Base-by-base conservation (phyloP, 306 rosid species). In the Oxytropis ochrocephala region DNA sequence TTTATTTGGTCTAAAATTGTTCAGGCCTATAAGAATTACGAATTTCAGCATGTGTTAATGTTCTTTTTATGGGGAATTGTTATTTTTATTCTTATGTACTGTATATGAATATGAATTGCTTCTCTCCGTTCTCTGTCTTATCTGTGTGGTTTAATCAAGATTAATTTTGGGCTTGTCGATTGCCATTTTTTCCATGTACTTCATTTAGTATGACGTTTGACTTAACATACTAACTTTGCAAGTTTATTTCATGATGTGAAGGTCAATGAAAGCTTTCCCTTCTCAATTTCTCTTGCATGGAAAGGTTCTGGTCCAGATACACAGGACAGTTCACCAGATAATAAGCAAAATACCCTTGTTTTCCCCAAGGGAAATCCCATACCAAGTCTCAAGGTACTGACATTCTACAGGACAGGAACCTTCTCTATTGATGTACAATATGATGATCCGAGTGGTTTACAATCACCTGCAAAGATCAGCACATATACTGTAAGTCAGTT, bases 261-360 rank as follows among this genome's bases (percentile, higher is more conserved):
- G 98, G 97, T 94, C 61, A 87, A 82, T 0, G 97, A 94, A 78
- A 87, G 84, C 81, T 87, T 91, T 53, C 96, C 99, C 2, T 94
- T 80, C 79, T 72, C 95, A 3, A 80, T 91, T 61, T 80, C 95
- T 19, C 70, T 94, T 61, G 81, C 92, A 0, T 90, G 97, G 98
- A 90, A 90, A 77, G 96, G 89, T 70, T 30, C 91, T 57, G 90
- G 82, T 62, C 78, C 89, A 7, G 96, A 91, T 49, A 60, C 80
- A 69, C 97, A 81, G 63, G 86, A 85, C 0, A 88, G 79, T 42
- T 88, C 70, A 65, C 38, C 85, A 4, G 96, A 89, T 27, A 85
- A 79, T 64, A 81, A 76, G 35, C 90, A 69, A 30, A 82, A 69
- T 69, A 83, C 92, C 8, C 5, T 80, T 56, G 89, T 95, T 18